Evolutionary conservation across 441 rosid species (phyloP).

Genomic region (Melastoma candidum): DNA sequence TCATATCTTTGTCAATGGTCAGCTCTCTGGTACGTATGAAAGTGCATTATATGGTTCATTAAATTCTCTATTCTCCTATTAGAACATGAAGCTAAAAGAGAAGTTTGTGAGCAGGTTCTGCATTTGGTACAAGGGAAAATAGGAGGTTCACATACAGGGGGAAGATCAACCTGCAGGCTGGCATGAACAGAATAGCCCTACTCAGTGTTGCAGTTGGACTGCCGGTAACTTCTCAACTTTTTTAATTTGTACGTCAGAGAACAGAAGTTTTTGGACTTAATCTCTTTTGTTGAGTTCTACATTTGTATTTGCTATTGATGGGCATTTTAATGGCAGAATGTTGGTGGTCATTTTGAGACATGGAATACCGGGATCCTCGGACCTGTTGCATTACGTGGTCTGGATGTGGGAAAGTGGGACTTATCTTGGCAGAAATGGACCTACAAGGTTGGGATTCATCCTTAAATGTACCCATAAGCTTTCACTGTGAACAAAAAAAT

Average conservation of each 20-base stretch:
- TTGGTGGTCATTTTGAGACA: constrained; percentile 90
- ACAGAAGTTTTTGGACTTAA: too few relatives aligned
- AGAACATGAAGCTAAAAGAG: constrained; percentile 5
- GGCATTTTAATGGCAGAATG: constrained; percentile 34
- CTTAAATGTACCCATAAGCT: constrained; percentile 1
- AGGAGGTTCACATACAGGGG: constrained; percentile 64
- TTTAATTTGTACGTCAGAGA: not conserved
- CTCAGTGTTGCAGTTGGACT: constrained; percentile 95
- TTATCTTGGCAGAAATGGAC: constrained; percentile 93
- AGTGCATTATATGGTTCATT: constrained; percentile 1
- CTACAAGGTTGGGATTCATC: constrained; percentile 49
- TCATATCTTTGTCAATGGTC: constrained; percentile 82
- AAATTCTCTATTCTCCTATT: constrained; percentile 1
- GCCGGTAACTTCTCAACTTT: constrained; percentile 46
- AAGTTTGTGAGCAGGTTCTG: constrained; percentile 49
- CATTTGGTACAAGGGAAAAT: constrained; percentile 70
- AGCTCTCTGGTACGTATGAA: constrained; percentile 55
- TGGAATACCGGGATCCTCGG: constrained; percentile 97
- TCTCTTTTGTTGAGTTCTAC: too few relatives aligned
- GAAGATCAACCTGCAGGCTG: constrained; percentile 70
- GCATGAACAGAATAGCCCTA: constrained; percentile 74
- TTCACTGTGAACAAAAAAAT: constrained; percentile 2
- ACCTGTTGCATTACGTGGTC: constrained; percentile 83
- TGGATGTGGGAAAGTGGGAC: constrained; percentile 77
- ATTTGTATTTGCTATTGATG: too few relatives aligned